Evolutionary conservation across 768 basidiomycete genomes (phyloP), one percentile per base, ranked within the genome.

Genomic region (Pisolithus sp.): DNA sequence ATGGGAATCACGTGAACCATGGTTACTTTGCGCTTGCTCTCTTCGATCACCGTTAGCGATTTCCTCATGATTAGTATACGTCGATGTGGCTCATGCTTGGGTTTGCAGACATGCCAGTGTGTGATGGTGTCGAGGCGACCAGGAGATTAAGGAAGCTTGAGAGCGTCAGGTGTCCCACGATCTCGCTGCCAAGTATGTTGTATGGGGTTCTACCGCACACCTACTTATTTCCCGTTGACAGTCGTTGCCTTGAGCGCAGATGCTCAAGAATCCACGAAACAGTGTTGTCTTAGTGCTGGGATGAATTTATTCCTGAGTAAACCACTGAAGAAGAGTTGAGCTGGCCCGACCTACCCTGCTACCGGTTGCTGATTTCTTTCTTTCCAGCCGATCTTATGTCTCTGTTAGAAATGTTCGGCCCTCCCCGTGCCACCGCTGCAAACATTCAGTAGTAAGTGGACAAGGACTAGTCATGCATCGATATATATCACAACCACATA

Each of bases 251-350:
- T 89, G 47, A 85, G 84, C 59, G 86, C 85, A 2, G 86, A 89
- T 64, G 85, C 83, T 57, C 85, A 88, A 66, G 83, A 85, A 47
- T 85, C 83, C 4, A 86, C 86, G 2, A 86, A 86, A 59, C 78
- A 81, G 61, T 73, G 86, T 9, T 89, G 86, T 58, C 65, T 87
- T n/a, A 86, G 82, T 56, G 82, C 84, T 3, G 86, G 86, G 9
- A 89, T 89, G 86, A 85, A 86, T 59, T 72, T 75, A 4, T 89
- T 87, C 64, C 77, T 86, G 57, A 85, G 80, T 61, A 89, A 89
- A 67, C 86, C 86, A 12, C 67, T 87, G 38, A 79, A 73, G 59
- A 82, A 79, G 61, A 69, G 82, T 45, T 81, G 53, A 54, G 70
- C 48, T 53, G 41, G 34, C 23, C 17, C 18, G 10, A 9, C 31